Evolutionary conservation across 225 moss, liverwort and hornwort genomes (phyloP), one percentile per base, ranked within the genome.

Genomic region (Asterella californica): DNA sequence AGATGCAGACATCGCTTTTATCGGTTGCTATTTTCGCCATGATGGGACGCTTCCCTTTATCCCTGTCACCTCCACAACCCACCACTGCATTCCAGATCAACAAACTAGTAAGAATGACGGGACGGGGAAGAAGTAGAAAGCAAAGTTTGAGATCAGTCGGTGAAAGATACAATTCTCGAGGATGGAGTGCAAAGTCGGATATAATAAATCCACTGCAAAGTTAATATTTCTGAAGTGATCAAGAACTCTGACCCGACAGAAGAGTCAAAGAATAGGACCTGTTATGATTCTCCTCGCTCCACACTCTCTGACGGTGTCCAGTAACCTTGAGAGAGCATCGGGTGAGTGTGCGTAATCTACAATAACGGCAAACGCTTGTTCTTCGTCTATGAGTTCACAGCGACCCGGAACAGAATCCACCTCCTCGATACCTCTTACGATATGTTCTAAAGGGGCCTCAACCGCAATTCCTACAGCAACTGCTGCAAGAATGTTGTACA

Each of bases 11-110:
- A 57, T 99, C 97, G 27, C 97, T 99, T 80, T 95, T 99, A 75
- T 99, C 97, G 14, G 97, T 85, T 62, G 97, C 97, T 68, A 99
- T 95, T 78, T 99, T 95, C 12, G 93, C 97, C 97, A 99, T 99
- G 72, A 99, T 88, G 7, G 97, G 90, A 17, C 97, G 93, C 86
- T 99, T 99, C 71, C 97, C 97, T 86, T 86, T 93, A 76, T 99
- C 97, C 84, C 95, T 88, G 81, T 95, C 93, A 11, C 97, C 97
- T 78, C 97, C 97, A 73, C 97, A 99, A 74, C 97, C 97, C 33
- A 99, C 88, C 82, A 99, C 97, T 99, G 78, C 85, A 85, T 36
- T 65, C 53, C 76, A 49, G 18, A 29, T 70, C 22, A 70, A 25
- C 24, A 24, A 70, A 29, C 22, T 70, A 25, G 7, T 70, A 17